Base-by-base conservation (phyloP, 2,329 filamentous ascomycete species). In the Fusarium sp. region DNA sequence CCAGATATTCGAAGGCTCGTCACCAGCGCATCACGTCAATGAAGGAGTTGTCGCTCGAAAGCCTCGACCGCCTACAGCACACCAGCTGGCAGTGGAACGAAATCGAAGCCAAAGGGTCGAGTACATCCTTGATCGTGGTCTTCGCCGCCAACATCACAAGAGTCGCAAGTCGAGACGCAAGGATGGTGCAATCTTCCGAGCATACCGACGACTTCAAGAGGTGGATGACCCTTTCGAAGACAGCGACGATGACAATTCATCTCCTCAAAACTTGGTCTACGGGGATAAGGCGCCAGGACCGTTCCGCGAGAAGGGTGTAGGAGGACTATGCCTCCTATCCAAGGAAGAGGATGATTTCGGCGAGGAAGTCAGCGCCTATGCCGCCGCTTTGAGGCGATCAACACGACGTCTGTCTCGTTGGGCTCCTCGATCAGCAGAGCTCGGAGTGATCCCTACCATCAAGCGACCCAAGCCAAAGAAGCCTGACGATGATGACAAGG, bases 41-140 rank as follows among this genome's bases (percentile, higher is more conserved):
- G 90, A 91, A 66, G 86, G 86, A 15, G 86, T 89, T n/a, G 84
- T 87, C 40, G 85, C 86, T 22, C 85, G 90, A 66, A 92, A 95
- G 79, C 91, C 92, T 10, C 89, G 94, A 1, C 94, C 94, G 4
- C 90, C 94, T 0, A 97, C 94, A 0, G 93, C 93, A 38, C 94
- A 97, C 81, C 94, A 97, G 82, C 86, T 95, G 43, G 94, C 94
- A 0, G 93, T 97, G 1, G 93, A 95, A 81, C 89, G 92, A 65
- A 95, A 95, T 81, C 88, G 94, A 20, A 93, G 90, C 70, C 90
- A 94, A 78, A 91, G 94, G 7, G 94, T 96, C n/a, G 92, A 95
- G 78, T 92, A 95, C 77, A 94, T 95, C 61, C 88, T 97, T 17
- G 92, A 94, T 75, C 90, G 92, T n/a, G 92, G 92, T 33, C 85